Conservation (phyloP, 108 stramenopile genomes). For the Nitzschia palea region DNA sequence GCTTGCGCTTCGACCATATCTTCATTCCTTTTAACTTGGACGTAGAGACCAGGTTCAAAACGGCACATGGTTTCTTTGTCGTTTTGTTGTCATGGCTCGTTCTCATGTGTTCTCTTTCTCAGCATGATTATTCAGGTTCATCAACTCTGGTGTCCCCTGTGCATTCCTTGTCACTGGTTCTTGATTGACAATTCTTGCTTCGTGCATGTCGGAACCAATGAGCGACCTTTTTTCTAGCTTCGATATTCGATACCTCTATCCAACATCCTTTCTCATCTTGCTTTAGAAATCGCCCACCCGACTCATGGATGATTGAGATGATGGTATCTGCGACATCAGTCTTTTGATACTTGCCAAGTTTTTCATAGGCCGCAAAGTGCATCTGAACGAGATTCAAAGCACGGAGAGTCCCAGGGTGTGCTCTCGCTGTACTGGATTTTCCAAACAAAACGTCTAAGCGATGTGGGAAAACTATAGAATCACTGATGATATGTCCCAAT, state of each 20-base stretch:
- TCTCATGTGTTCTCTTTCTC: no score
- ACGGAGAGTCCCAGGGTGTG: conserved; percentile 25
- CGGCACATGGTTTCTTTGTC: no score
- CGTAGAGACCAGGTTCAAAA: no score
- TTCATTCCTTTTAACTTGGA: no score
- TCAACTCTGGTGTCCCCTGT: no score
- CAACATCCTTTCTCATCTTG: conserved; percentile 13
- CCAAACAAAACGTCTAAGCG: conserved; percentile 42
- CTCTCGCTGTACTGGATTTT: background rate
- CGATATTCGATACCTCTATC: conserved; percentile 8
- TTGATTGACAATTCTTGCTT: background rate
- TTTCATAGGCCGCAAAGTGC: conserved; percentile 27
- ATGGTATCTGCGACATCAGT: conserved; percentile 24
- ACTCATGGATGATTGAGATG: conserved; percentile 13
- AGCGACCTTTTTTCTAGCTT: conserved; percentile 19
- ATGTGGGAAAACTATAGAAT: conserved; percentile 10
- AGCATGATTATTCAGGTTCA: no score
- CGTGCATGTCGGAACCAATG: conserved; percentile 29
- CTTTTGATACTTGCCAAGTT: conserved; percentile 24
- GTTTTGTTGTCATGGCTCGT: no score
- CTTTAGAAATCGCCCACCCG: conserved; percentile 31
- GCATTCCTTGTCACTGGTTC: no score
- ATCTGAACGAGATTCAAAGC: conserved; percentile 18
- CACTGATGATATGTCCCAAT: background rate
- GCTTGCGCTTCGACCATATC: no score